Evolutionary conservation across 169 alveolate species (phyloP), one percentile per base, ranked within the genome.

Genomic region (Cryptosporidium meleagridis): DNA sequence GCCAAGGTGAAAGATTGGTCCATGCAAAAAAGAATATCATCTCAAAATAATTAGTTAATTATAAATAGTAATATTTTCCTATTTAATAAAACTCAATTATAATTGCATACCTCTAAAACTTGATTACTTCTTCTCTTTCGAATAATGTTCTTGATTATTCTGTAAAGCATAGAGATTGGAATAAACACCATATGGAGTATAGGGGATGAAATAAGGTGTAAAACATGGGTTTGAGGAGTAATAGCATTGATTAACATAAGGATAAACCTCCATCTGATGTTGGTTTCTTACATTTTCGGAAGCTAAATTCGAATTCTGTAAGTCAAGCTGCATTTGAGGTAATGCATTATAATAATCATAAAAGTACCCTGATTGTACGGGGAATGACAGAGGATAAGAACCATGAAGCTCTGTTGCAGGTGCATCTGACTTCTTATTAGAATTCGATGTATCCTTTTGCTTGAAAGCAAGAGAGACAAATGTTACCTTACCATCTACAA

Each of bases 1-100:
- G 95, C 7, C 95, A 94, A 68, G 96, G 95, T 45, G 96, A 92
- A 31, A 85, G 96, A 44, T 91, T 94, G 67, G 91, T 94, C 70
- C 86, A 48, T 39, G 95, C 95, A 1, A 94, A 93, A 73, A 91
- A 70, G 53, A 73, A 70, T 52, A 70, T 62, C 41, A 29, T 44
- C 52, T 65, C 59, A 41, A 73, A 52, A 52, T 55, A 41, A 55
- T 53, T 59, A 55, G 68, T 58, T 73, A 73, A 53, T 53, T 73
- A 33, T 55, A 73, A 59, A 52, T 53, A 73, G 58, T 69, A 26
- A 65, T 41, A 41, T 29, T 39, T 69, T 26, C 65, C 44, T 45
- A 69, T 69, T 69, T 69, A 69, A 69, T 69, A 69, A 33, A 69
- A 39, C 39, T 69, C 41, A 44, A 41, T 65, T 39, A 69, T 69